Base-by-base conservation (phyloP, 257 asterid species). In the Eucommia ulmoides region DNA sequence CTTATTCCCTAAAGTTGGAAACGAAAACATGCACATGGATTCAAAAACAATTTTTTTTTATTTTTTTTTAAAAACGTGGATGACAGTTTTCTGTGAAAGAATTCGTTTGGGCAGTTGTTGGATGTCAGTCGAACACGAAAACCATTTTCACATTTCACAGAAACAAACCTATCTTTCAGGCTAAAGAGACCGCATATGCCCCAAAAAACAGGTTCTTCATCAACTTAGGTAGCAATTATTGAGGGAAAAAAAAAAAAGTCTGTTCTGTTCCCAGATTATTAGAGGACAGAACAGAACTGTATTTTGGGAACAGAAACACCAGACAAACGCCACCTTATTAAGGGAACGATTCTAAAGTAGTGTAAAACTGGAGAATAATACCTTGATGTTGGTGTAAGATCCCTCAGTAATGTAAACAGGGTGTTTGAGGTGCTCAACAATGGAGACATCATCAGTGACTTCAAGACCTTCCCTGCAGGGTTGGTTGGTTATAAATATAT, bases 341-440 rank as follows among this genome's bases (percentile, higher is more conserved):
- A n/a, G n/a, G n/a, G n/a, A n/a, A n/a, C n/a, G n/a, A n/a, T n/a
- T n/a, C n/a, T n/a, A n/a, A n/a, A n/a, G n/a, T n/a, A n/a, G n/a
- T n/a, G n/a, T n/a, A n/a, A n/a, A n/a, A n/a, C n/a, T n/a, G n/a
- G n/a, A n/a, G n/a, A n/a, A n/a, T n/a, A n/a, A n/a, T n/a, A 89
- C 99, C 99, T 91, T 91, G 69, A 91, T 86, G 76, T 91, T 91
- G 55, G 99, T 83, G 81, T 91, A 91, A 55, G 93, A 91, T 67
- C 96, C 99, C 64, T 83, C 76, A 2, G 99, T 83, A 24, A 91
- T 86, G 69, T 83, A 91, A 17, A 86, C 99, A 3, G 95, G 99
- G 71, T 86, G 99, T 52, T 62, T 79, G n/a, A 86, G 86, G 73
- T 81, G 77, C 80, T 91, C 96, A 55, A 91, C 94, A 1, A 91